Evolutionary conservation across 805 yeast species (phyloP).

Genomic region (Debaryomyces castellii): DNA sequence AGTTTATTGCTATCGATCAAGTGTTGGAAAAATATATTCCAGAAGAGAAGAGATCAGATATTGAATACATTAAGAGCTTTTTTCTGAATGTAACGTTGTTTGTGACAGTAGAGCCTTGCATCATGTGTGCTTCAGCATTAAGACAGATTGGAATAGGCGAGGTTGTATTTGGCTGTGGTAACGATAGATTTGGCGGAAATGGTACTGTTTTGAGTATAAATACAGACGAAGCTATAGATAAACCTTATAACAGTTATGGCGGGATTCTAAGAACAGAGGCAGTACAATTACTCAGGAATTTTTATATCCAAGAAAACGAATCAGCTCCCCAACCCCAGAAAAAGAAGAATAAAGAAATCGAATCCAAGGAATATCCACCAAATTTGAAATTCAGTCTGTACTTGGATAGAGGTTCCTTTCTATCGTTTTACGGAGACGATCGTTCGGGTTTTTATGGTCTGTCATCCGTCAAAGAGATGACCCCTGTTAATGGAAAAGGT

Average conservation of each 20-base stretch:
- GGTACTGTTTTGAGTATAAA: slow-evolving; percentile 73
- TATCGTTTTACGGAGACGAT: slow-evolving; percentile 42
- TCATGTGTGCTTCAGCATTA: slow-evolving; percentile 94
- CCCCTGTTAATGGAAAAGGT: slow-evolving; percentile 20
- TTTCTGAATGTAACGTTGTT: slow-evolving; percentile 66
- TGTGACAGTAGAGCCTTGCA: slow-evolving; percentile 97
- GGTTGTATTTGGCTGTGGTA: slow-evolving; percentile 90
- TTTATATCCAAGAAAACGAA: slow-evolving; percentile 82
- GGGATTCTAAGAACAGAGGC: slow-evolving; percentile 84
- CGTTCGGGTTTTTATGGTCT: slow-evolving; percentile 13
- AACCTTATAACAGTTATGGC: slow-evolving; percentile 60
- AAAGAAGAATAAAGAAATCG: slow-evolving; percentile 67
- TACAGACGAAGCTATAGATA: slow-evolving; percentile 16
- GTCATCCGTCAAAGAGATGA: slow-evolving; percentile 19
- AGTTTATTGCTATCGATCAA: slow-evolving; percentile 67
- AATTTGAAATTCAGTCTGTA: slow-evolving; percentile 55
- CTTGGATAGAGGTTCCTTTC: slow-evolving; percentile 51
- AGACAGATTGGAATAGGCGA: slow-evolving; percentile 71
- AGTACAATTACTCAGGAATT: slow-evolving; percentile 72
- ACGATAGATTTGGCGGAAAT: slow-evolving; percentile 95
- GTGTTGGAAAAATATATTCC: slow-evolving; percentile 30
- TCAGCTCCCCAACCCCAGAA: slow-evolving; percentile 79
- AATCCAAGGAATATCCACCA: slow-evolving; percentile 55
- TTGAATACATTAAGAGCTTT: slow-evolving; percentile 24
- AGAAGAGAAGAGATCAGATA: slow-evolving; percentile 19